phyloP scores from a whole-genome alignment of 116 monocot species.

The Phalaenopsis hybrid region DNA sequence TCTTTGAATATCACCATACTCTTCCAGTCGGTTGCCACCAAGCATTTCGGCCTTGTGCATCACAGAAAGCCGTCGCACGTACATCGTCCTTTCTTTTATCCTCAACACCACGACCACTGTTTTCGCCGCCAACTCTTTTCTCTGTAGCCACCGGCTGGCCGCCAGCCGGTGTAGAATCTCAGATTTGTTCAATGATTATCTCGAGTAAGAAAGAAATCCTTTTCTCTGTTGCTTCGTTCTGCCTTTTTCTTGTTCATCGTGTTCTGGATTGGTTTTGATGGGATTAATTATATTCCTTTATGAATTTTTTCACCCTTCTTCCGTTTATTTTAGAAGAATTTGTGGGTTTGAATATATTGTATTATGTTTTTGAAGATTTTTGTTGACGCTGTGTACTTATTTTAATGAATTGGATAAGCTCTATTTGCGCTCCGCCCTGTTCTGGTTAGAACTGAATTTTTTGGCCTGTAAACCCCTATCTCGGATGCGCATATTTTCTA shows the following conservation, averaged over 20 bases:
- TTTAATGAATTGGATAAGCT: too few species aligned
- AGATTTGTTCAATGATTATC: background rate
- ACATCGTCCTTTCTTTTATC: background rate
- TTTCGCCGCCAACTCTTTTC: background rate
- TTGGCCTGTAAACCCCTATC: background rate
- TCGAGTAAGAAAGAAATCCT: background rate
- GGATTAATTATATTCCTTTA: too few species aligned
- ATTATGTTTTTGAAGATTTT: too few species aligned
- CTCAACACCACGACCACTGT: background rate
- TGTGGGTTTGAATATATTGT: too few species aligned
- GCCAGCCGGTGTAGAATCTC: background rate
- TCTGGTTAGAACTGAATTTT: background rate
- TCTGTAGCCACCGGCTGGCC: background rate
- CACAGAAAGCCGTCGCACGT: background rate
- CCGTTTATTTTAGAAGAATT: too few species aligned
- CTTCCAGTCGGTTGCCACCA: background rate
- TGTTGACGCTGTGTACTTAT: too few species aligned
- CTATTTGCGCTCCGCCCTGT: too few species aligned
- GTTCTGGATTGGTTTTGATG: background rate
- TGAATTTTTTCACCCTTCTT: too few species aligned
- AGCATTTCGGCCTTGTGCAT: background rate
- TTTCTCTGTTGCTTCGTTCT: background rate
- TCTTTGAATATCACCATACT: background rate
- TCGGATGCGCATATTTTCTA: slow-evolving; percentile 1
- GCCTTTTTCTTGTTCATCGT: background rate